Percentiles rank a stretch among this genome's conserved stretches.
These are phyloP conservation scores for Candida tibetensis DNA, from an alignment of 805 yeast species.

Conservation along the genomic window DNA sequence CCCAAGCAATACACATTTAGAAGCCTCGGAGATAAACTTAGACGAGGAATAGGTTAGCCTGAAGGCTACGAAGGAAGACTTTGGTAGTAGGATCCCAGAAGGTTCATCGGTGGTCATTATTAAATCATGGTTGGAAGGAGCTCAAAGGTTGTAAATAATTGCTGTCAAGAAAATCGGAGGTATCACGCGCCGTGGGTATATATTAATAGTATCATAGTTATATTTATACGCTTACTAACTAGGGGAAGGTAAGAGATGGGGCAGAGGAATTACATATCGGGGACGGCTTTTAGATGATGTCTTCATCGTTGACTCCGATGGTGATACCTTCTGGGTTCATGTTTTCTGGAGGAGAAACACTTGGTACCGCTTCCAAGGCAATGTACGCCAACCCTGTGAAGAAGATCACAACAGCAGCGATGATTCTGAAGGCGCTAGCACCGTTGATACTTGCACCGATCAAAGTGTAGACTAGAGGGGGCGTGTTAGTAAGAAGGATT, in stretches of 20 bases:
- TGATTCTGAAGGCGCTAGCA: conserved; percentile 53
- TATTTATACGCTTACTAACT: no score
- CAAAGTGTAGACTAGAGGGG: conserved; percentile 36
- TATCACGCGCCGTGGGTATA: no score
- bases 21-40: conserved; percentile 43
- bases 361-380: conserved; percentile 67
- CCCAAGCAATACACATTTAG: conserved; percentile 54
- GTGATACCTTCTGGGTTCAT: conserved; percentile 54
- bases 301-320: conserved; percentile 40
- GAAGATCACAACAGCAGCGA: conserved; percentile 59
- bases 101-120: neutral
- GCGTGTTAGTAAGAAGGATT: neutral
- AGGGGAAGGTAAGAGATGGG: no score
- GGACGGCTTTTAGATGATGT: conserved; percentile 22
- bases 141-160: neutral
- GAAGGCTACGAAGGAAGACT: conserved; percentile 58
- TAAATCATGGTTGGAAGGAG: no score
- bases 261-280: no score
- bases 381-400: conserved; percentile 58
- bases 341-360: conserved; percentile 76
- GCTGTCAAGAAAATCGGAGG: neutral
- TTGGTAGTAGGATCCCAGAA: conserved; percentile 35
- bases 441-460: conserved; percentile 41
- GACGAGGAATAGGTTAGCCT: conserved; percentile 54
- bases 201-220: no score